These are phyloP conservation scores for Strigomonas galati DNA, from an alignment of 208 protist species.

Conservation along the genomic window DNA sequence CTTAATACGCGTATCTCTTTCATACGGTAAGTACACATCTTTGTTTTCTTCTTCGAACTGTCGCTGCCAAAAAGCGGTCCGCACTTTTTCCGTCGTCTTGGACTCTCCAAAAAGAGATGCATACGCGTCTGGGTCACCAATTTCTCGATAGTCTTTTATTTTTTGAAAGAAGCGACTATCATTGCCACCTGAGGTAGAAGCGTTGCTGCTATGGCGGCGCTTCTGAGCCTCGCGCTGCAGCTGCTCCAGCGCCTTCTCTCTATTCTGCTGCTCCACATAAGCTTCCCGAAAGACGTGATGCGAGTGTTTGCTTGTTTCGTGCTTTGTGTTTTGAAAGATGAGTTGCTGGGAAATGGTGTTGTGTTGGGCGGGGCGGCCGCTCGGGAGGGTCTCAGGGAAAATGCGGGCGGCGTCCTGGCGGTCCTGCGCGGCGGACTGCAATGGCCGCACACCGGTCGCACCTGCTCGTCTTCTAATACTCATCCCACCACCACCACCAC, in stretches of 20 bases:
- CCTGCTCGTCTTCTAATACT: not conserved
- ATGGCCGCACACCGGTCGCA: slow-evolving; percentile 23
- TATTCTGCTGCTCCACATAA: slow-evolving; percentile 30
- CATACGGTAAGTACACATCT: slow-evolving; percentile 75
- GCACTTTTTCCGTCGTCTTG: slow-evolving; percentile 41
- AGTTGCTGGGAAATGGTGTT: slow-evolving; percentile 59
- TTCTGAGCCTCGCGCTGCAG: slow-evolving; percentile 37
- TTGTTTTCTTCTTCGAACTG: slow-evolving; percentile 89
- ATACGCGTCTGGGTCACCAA: slow-evolving; percentile 73
- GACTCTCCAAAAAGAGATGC: slow-evolving; percentile 64
- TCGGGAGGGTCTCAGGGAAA: slow-evolving; percentile 78
- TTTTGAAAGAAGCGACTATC: slow-evolving; percentile 53
- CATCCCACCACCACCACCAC: not conserved
- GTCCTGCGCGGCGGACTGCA: slow-evolving; percentile 42
- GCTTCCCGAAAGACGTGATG: slow-evolving; percentile 13
- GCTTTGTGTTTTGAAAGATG: slow-evolving; percentile 30
- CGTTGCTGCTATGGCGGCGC: not conserved
- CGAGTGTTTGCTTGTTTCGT: slow-evolving; percentile 3
- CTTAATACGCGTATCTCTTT: slow-evolving; percentile 71
- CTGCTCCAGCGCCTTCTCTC: slow-evolving; percentile 43
- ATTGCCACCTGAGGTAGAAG: slow-evolving; percentile 5
- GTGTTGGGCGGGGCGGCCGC: slow-evolving; percentile 66
- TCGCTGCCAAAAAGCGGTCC: slow-evolving; percentile 77
- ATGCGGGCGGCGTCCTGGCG: slow-evolving; percentile 42
- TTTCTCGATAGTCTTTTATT: slow-evolving; percentile 68